Percentiles rank a stretch among this genome's conserved stretches.
Conservation (phyloP, 495 filamentous ascomycete genomes). For the Tricharina praecox region DNA sequence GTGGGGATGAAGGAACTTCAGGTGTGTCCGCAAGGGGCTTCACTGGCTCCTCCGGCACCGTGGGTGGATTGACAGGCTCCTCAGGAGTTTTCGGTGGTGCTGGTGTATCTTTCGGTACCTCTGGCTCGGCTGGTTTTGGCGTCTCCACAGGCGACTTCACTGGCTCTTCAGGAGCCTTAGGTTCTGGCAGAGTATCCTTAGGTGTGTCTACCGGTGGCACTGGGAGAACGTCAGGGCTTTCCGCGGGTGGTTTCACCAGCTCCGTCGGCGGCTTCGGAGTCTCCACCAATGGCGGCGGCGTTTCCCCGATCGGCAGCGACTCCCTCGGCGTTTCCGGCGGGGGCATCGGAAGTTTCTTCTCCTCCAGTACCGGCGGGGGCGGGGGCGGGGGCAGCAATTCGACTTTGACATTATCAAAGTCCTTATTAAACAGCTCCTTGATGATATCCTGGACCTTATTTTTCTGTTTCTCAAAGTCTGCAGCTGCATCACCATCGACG, state of each 20-base stretch:
- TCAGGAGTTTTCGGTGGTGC: background rate
- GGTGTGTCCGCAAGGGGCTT: background rate
- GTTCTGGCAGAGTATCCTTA: background rate
- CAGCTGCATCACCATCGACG: background rate
- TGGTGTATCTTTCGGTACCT: background rate
- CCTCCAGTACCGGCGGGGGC: background rate
- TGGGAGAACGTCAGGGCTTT: background rate
- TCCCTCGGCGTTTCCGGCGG: background rate
- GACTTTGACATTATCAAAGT: background rate
- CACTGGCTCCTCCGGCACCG: background rate
- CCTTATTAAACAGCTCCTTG: background rate
- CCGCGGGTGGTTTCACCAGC: background rate
- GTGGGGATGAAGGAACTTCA: background rate
- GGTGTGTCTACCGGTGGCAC: background rate
- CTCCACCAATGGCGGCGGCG: background rate
- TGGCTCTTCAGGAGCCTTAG: background rate
- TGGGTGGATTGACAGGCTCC: background rate
- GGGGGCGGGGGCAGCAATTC: background rate
- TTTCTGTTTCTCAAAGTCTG: background rate
- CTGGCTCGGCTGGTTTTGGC: background rate
- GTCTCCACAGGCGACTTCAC: background rate
- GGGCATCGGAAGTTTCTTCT: background rate
- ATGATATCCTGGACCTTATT: background rate
- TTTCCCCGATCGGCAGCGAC: background rate
- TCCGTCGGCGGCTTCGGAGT: background rate